Base-by-base conservation (phyloP, 176 grass and related monocot species). In the Eragrostis nindensis region DNA sequence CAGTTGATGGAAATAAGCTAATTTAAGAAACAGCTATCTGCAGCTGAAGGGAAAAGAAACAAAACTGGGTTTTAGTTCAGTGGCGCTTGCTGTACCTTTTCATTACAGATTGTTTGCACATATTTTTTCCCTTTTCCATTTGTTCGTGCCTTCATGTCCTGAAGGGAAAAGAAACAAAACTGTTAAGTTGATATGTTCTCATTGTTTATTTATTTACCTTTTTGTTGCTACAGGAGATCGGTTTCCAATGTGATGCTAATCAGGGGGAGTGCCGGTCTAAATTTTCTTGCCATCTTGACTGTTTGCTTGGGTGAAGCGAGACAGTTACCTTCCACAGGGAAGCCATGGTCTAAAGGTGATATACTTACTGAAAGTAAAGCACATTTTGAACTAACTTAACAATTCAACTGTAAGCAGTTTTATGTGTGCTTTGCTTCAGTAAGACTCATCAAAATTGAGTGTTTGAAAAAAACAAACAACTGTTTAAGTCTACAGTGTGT, bases 301-400 rank as follows among this genome's bases (percentile, higher is more conserved):
- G 95, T 86, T 95, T 94, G 88, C 95, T 62, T 98, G 95, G 95
- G 95, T 98, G 70, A 98, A 98, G 91, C 88, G 95, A 78, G 95
- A 98, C 42, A 98, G 95, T 95, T 98, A 98, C 73, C 95, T 98
- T 89, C 95, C 95, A 84, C 95, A 98, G 87, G 92, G 95, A 86
- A 98, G 95, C 85, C 92, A 98, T 0, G 95, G 95, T 76, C 88
- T 98, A 71, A 98, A 98, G 95, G 95, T 98, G 71, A 91, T 71
- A 19, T 74, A 65, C 22, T 81, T 48, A 52, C 26, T 66, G 39
- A 80, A 80, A 71, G 15, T 56, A 65, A 80, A 71, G 40, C 19
- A 81, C 26, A 24, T n/a, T 48, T 50, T n/a, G 42, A 41, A 11
- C 43, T 62, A 75, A 48, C 57, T 80, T 52, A 17, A 70, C 0